These are phyloP conservation scores for Alternaria ventricosa DNA, from an alignment of 2,329 filamentous ascomycete genomes.

Conservation along the genomic window DNA sequence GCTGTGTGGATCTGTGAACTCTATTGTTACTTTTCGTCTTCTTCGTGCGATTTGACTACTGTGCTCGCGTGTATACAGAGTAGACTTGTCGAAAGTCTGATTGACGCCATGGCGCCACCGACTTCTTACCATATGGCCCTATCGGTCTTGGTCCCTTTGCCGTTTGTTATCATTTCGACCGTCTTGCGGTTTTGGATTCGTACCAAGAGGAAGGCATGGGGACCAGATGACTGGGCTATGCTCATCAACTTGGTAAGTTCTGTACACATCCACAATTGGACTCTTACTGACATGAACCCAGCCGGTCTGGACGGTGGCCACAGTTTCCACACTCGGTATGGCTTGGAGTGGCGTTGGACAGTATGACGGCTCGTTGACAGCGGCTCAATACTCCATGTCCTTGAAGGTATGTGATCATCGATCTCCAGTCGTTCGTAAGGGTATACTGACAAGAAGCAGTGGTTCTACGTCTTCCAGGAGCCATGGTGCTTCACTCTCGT, in stretches of 20 bases:
- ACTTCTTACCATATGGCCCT: conserved; percentile 9
- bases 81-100: neutral
- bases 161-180: conserved; percentile 7
- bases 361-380: neutral
- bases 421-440: neutral
- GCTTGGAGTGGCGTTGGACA: conserved; percentile 10
- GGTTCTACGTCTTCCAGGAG: conserved; percentile 12
- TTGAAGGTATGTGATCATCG: neutral
- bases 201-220: conserved; percentile 8
- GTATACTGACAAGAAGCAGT: neutral
- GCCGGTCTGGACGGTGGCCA: conserved; percentile 8
- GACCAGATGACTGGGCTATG: conserved; percentile 13
- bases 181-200: conserved; percentile 10
- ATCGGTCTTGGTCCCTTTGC: conserved; percentile 3
- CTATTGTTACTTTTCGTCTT: neutral
- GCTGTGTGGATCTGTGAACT: neutral
- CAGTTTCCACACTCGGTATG: conserved; percentile 8
- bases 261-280: neutral
- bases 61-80: neutral
- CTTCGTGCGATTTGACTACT: neutral
- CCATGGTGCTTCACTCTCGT: conserved; percentile 14
- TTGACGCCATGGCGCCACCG: conserved; percentile 6
- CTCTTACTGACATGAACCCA: neutral
- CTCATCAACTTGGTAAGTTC: conserved; percentile 8
- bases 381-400: conserved; percentile 4